Evolutionary conservation across 202 grass and related monocot species (phyloP), one percentile per base, ranked within the genome.

Genomic region (Setaria italica): DNA sequence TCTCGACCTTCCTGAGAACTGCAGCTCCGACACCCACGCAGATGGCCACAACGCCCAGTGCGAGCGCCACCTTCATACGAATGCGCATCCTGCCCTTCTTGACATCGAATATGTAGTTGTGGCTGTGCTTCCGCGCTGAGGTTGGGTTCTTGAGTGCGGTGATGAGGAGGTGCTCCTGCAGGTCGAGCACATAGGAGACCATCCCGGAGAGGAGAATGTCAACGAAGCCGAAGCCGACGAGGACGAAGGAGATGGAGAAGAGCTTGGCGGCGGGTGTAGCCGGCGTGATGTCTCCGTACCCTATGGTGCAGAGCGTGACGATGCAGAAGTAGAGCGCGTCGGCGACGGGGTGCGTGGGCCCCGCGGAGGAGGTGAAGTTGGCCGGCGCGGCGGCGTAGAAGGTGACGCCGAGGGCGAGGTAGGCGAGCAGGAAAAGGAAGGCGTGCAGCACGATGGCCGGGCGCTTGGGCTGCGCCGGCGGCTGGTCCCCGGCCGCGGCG

Each of bases 321-420:
- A 98, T 98, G 72, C 93, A 98, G 88, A 98, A 98, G 83, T 98
- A 98, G 25, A 98, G 90, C 0, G 95, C 95, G 90, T 98, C 95
- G 37, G 90, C 93, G 43, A 98, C 81, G 14, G 95, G 95, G 80
- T 98, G 88, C 9, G 95, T 98, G 13, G 91, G 77, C 55, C 85
- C 81, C 0, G 75, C 77, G 1, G 85, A 85, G 20, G 90, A 86
- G 12, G 58, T 57, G 86, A 98, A 98, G 78, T 89, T 93, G 15
- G 37, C 19, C 1, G 93, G 95, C 16, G 76, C 67, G 35, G 89
- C 83, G 48, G 89, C 84, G 66, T 94, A 98, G 80, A 98, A 87
- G 30, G 87, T 62, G 20, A 98, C 91, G 2, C 95, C 95, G 6
- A 98, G 84, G 34, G 83, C 75, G 78, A 98, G 93, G 84, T 98